Evolutionary conservation across 2,329 filamentous ascomycete species (phyloP).

Genomic region (Fusarium sp.): DNA sequence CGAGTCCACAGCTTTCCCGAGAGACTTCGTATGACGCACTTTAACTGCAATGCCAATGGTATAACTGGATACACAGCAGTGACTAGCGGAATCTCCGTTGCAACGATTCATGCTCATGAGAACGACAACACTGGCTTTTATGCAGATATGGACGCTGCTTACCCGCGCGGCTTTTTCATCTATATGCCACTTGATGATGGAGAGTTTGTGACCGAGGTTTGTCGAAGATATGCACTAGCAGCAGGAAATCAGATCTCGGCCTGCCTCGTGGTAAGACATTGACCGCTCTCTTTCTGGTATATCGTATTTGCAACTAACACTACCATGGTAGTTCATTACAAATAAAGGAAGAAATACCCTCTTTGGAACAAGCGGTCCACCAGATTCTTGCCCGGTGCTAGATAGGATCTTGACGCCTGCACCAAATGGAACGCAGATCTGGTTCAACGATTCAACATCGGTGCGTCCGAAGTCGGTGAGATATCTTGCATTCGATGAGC

Average conservation of each 20-base stretch:
- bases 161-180: neutral
- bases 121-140: constrained; percentile 12
- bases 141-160: constrained; percentile 11
- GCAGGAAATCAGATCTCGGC: neutral
- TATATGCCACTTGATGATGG: constrained; percentile 27
- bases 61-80: constrained; percentile 23
- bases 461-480: neutral
- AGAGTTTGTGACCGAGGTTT: constrained; percentile 24
- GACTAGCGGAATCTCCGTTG: neutral
- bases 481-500: constrained; percentile 11
- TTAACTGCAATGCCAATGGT: constrained; percentile 14
- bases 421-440: constrained; percentile 11
- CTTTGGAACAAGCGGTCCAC: constrained; percentile 22
- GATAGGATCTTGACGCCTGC: constrained; percentile 11
- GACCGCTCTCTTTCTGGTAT: neutral
- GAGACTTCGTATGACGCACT: constrained; percentile 14
- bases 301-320: neutral
- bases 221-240: constrained; percentile 13
- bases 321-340: constrained; percentile 16
- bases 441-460: constrained; percentile 10
- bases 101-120: constrained; percentile 16
- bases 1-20: constrained; percentile 2
- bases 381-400: constrained; percentile 14
- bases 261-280: constrained; percentile 23
- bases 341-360: constrained; percentile 22